Conservation (phyloP, 2,329 filamentous ascomycete genomes). For the Hypoxylon sp. region DNA sequence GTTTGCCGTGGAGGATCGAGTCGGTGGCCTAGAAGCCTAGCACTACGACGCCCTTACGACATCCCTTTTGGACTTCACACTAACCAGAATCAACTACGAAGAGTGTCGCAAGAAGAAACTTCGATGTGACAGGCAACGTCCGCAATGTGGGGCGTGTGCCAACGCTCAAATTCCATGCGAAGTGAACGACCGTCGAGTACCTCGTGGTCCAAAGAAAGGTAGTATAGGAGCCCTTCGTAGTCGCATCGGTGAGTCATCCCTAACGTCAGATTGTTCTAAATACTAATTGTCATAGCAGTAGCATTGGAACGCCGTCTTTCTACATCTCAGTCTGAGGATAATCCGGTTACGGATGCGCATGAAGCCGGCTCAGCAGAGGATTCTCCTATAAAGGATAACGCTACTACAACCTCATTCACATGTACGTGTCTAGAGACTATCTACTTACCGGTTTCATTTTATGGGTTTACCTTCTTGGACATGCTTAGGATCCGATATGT, state of each 20-base stretch:
- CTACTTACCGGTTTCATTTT: constrained; percentile 3
- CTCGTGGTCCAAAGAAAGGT: constrained; percentile 39
- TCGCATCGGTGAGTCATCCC: constrained; percentile 32
- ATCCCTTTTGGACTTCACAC: constrained; percentile 11
- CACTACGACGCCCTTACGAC: neutral
- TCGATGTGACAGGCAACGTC: constrained; percentile 40
- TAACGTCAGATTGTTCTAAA: neutral
- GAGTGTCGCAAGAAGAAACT: constrained; percentile 41
- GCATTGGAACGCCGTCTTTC: constrained; percentile 38
- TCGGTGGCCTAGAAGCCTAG: constrained; percentile 5
- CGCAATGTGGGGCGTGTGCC: constrained; percentile 39
- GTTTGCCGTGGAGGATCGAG: neutral
- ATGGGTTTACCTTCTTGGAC: constrained; percentile 8
- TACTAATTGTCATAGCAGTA: constrained; percentile 31
- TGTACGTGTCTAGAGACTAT: constrained; percentile 30
- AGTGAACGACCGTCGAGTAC: constrained; percentile 39
- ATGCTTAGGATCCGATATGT: constrained; percentile 10
- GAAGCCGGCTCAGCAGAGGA: constrained; percentile 21
- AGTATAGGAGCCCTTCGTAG: constrained; percentile 40
- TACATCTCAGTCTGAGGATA: constrained; percentile 34
- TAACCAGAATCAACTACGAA: constrained; percentile 23
- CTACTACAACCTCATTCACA: constrained; percentile 22
- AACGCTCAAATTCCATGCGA: constrained; percentile 37
- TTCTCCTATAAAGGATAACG: constrained; percentile 23
- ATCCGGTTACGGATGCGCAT: constrained; percentile 14